These are phyloP conservation scores for Fusarium incarnatum DNA, from an alignment of 2,329 filamentous ascomycete species.

Conservation along the genomic window DNA sequence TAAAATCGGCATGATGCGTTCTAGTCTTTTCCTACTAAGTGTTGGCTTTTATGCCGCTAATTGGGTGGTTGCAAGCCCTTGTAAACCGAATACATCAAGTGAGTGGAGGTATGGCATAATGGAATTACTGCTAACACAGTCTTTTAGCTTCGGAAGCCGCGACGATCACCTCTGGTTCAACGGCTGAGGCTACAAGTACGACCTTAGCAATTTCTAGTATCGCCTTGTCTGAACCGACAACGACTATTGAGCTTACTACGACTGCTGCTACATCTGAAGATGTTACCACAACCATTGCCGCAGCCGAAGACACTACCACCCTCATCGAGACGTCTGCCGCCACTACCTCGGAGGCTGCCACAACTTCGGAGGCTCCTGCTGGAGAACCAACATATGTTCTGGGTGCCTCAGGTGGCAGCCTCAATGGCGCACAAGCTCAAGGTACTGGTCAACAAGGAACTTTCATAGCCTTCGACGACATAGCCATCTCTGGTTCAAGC, in stretches of 20 bases:
- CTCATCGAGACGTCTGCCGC: accelerated
- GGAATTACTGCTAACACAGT: too few species aligned
- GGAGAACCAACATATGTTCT: background rate
- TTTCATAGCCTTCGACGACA: background rate
- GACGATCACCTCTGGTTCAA: background rate
- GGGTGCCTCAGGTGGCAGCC: too few species aligned
- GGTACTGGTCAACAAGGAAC: background rate
- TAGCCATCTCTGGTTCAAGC: background rate
- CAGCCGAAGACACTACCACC: background rate
- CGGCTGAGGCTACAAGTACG: background rate
- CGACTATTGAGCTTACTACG: too few species aligned
- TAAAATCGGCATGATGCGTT: too few species aligned
- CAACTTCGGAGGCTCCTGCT: background rate
- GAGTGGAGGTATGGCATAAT: too few species aligned
- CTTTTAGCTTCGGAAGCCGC: background rate
- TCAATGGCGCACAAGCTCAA: accelerated
- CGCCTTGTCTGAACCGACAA: too few species aligned
- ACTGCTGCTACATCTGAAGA: background rate
- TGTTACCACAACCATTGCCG: accelerated
- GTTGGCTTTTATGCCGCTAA: background rate
- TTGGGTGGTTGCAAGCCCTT: background rate
- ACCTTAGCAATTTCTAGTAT: too few species aligned
- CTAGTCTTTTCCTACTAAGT: background rate
- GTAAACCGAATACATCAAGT: too few species aligned
- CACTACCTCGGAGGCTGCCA: accelerated